Base-by-base conservation (phyloP, 2,329 filamentous ascomycete species). In the Delphinella strobiligena region DNA sequence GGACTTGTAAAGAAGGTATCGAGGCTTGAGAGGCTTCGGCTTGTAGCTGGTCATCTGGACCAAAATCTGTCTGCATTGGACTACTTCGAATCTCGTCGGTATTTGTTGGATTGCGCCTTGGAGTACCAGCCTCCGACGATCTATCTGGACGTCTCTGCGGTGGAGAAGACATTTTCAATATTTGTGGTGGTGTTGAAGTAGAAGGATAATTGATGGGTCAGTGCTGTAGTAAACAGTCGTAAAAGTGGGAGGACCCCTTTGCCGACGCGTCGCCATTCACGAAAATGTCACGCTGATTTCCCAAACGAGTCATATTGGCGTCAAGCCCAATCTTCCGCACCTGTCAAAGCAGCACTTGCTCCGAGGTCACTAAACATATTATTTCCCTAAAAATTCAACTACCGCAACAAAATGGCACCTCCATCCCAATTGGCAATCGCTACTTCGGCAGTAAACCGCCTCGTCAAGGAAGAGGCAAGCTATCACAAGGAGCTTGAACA, bases 401-500 rank as follows among this genome's bases (percentile, higher is more conserved):
- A 7, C 12, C 7, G 12, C 12, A 27, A 27, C 22, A 27, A 27
- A 36, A 94, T 94, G 87, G 72, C 84, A 3, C 72, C 85, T 22
- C 82, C 83, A 33, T 78, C 80, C 1, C 73, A 79, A 50, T 76
- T 95, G 58, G 63, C 75, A 52, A 91, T 95, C 56, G 78, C 82
- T 33, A 91, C 84, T 17, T 75, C 80, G 45, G 78, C 85, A 15
- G 76, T 96, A 49, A 70, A 74, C 52, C 85, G 91, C 43, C 75
- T 96, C 35, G 75, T 94, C 49, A 95, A 93, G 62, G 91, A 98
- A 62, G 85, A 95, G 61, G 69, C 74, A 30, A 89, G 80, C 52
- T 96, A 98, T 66, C 82, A 88, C 68, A 82, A 82, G 56, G 91
- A 98, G 61, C 72, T 88, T 15, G 67, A 73, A 47, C 69, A 80